Conservation (phyloP, 345 rosid species). For the Isatis tinctoria region DNA sequence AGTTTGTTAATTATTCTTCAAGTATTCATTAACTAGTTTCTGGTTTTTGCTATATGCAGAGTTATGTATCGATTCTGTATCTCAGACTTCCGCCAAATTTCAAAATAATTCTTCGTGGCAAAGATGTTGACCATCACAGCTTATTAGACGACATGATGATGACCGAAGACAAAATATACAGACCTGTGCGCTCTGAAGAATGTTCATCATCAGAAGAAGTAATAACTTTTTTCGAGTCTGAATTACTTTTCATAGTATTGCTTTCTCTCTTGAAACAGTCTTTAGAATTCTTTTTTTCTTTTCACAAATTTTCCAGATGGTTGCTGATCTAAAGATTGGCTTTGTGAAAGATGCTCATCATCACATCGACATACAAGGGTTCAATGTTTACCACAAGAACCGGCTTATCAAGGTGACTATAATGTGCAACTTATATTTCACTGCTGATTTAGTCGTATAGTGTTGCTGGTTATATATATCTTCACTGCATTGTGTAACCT, state of each 20-base stretch:
- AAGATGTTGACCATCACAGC: constrained; percentile 56
- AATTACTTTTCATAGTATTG: neutral
- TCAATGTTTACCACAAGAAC: constrained; percentile 79
- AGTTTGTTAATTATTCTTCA: neutral
- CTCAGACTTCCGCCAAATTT: constrained; percentile 55
- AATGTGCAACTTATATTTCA: neutral
- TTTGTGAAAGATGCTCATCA: constrained; percentile 74
- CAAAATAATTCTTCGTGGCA: constrained; percentile 52
- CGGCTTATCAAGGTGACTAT: constrained; percentile 66
- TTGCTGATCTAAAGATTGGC: constrained; percentile 53
- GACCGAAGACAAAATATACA: constrained; percentile 38
- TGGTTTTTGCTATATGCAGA: constrained; percentile 33
- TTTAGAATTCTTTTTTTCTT: neutral
- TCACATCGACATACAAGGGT: constrained; percentile 77
- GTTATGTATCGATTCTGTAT: constrained; percentile 79
- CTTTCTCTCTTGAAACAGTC: neutral
- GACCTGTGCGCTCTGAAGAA: constrained; percentile 38
- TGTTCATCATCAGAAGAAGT: constrained; percentile 33
- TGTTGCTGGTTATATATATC: neutral
- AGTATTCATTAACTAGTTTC: neutral
- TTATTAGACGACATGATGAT: constrained; percentile 61
- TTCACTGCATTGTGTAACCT: neutral
- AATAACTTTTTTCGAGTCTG: constrained; percentile 1
- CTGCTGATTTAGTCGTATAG: neutral
- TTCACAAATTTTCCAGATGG: constrained; percentile 34